These are phyloP conservation scores for Colletotrichum sidae DNA, from an alignment of 2,329 filamentous ascomycete species.

Conservation along the genomic window DNA sequence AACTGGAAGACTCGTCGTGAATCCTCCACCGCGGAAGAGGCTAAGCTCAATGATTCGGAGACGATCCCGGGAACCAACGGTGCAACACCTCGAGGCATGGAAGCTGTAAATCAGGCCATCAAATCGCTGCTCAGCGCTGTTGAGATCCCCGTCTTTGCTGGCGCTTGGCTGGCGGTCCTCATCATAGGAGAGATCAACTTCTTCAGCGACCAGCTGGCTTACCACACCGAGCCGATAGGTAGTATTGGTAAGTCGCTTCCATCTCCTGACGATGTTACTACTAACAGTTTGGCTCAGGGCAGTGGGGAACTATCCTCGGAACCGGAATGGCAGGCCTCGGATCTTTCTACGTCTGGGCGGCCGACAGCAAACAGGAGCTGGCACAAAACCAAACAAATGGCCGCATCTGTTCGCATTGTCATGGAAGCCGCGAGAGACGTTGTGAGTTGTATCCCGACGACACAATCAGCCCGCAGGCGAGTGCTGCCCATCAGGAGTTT, in stretches of 20 bases:
- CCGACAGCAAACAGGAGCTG: constrained; percentile 44
- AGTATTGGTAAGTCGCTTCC: constrained; percentile 63
- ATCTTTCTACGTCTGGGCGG: constrained; percentile 67
- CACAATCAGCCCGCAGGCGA: constrained; percentile 1
- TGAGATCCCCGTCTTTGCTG: constrained; percentile 69
- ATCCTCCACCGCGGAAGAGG: constrained; percentile 46
- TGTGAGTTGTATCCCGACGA: neutral
- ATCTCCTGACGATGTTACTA: neutral
- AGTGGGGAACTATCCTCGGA: constrained; percentile 71
- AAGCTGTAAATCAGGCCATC: constrained; percentile 66
- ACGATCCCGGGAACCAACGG: constrained; percentile 65
- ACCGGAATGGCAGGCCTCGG: constrained; percentile 68
- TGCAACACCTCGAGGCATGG: constrained; percentile 63
- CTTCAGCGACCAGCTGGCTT: constrained; percentile 65
- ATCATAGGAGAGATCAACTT: constrained; percentile 74
- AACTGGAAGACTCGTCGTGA: constrained; percentile 63
- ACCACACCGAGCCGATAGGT: constrained; percentile 71
- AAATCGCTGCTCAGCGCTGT: constrained; percentile 64
- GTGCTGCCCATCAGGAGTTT: constrained; percentile 9
- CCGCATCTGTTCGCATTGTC: constrained; percentile 19
- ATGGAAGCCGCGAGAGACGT: neutral
- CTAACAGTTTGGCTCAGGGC: constrained; percentile 51
- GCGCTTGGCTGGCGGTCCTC: constrained; percentile 68
- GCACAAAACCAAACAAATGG: constrained; percentile 34
- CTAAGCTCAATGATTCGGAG: constrained; percentile 47